Conservation (phyloP, 1,284 basidiomycete species). For the Pyrrhoderma lamaoense region DNA sequence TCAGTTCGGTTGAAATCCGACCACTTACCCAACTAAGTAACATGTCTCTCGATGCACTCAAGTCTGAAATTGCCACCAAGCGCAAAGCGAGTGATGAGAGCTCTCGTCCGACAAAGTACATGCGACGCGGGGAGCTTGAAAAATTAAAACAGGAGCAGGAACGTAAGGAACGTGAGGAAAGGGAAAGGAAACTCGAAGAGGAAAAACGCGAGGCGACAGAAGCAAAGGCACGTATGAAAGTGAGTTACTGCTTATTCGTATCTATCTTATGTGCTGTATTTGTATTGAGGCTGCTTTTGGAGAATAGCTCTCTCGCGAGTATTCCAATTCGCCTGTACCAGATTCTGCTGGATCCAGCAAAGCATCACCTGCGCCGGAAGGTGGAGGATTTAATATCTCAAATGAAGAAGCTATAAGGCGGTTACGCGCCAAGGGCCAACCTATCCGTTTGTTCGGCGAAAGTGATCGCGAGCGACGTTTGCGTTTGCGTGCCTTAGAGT, state of each 20-base stretch:
- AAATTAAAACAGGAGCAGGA: slow-evolving; percentile 63
- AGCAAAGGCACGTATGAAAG: slow-evolving; percentile 31
- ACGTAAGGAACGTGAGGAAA: slow-evolving; percentile 44
- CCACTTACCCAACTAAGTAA: neutral
- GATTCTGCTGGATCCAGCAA: slow-evolving; percentile 26
- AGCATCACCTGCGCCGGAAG: slow-evolving; percentile 47
- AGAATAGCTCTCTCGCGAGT: slow-evolving; percentile 42
- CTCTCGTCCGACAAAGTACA: slow-evolving; percentile 68
- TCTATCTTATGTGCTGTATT: slow-evolving; percentile 22
- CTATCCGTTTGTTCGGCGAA: slow-evolving; percentile 93
- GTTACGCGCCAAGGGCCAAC: slow-evolving; percentile 86
- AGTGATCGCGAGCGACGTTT: slow-evolving; percentile 88
- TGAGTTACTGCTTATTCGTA: slow-evolving; percentile 28
- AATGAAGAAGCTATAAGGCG: slow-evolving; percentile 88
- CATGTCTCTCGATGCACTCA: slow-evolving; percentile 71
- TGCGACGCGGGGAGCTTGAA: slow-evolving; percentile 78
- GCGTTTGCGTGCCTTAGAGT: slow-evolving; percentile 85
- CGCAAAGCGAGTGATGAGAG: slow-evolving; percentile 58
- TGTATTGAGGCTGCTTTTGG: slow-evolving; percentile 37
- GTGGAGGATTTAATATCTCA: slow-evolving; percentile 74
- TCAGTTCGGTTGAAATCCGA: no score
- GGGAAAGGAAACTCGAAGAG: slow-evolving; percentile 28
- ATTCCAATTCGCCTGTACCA: slow-evolving; percentile 37
- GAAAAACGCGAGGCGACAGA: slow-evolving; percentile 21
- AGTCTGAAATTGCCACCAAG: slow-evolving; percentile 83